Conservation (phyloP, 768 basidiomycete species). For the Leccinellum rugosiceps region DNA sequence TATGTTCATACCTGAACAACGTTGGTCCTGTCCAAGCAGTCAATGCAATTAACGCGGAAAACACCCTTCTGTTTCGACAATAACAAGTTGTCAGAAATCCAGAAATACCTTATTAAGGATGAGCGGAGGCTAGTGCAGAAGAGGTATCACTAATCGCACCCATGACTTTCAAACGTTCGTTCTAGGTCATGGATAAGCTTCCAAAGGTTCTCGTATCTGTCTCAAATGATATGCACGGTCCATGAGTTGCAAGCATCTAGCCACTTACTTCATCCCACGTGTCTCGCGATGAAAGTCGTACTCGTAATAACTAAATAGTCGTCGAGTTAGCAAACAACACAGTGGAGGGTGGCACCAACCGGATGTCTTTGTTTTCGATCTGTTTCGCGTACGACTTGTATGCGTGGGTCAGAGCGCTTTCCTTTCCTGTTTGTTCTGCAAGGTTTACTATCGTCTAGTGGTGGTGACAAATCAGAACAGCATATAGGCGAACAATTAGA, state of each 20-base stretch:
- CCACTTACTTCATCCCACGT: constrained; percentile 84
- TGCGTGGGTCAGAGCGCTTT: constrained; percentile 72
- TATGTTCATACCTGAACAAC: constrained; percentile 70
- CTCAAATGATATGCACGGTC: constrained; percentile 3
- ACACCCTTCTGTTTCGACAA: constrained; percentile 83
- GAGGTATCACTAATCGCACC: constrained; percentile 39
- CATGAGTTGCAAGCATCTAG: background rate
- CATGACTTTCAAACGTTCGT: constrained; percentile 75
- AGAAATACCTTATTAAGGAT: constrained; percentile 60
- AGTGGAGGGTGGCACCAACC: constrained; percentile 38
- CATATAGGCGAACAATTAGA: constrained; percentile 1
- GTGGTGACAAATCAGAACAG: constrained; percentile 1
- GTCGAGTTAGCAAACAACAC: background rate
- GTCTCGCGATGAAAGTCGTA: constrained; percentile 96
- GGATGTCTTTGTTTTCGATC: constrained; percentile 50
- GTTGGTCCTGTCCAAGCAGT: constrained; percentile 93
- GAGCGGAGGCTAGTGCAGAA: background rate
- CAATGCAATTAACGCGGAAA: constrained; percentile 92
- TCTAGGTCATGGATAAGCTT: constrained; percentile 71
- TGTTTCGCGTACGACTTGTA: constrained; percentile 70
- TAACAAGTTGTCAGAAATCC: constrained; percentile 67
- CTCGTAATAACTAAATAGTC: constrained; percentile 55
- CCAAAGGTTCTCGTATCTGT: constrained; percentile 86
- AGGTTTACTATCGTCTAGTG: constrained; percentile 79
- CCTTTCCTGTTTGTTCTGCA: constrained; percentile 88